Conservation (phyloP, 2,329 filamentous ascomycete genomes). For the Apiospora malaysiana region DNA sequence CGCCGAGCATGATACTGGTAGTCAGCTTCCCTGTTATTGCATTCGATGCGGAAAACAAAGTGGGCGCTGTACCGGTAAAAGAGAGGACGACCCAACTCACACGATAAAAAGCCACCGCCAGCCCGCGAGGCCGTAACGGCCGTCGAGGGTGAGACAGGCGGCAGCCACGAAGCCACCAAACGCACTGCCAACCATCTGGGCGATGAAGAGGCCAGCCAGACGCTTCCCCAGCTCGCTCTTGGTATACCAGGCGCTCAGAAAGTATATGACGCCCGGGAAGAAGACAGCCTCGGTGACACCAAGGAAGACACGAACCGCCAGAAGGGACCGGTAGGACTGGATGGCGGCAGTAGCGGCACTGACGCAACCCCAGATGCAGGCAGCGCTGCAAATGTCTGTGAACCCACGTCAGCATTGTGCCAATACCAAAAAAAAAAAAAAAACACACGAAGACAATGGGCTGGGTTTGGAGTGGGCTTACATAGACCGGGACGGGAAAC, state of each 20-base stretch:
- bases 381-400: conserved; percentile 51
- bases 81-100: not conserved
- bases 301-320: conserved; percentile 54
- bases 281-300: conserved; percentile 62
- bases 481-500: conserved; percentile 51
- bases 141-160: conserved; percentile 37
- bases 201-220: conserved; percentile 41
- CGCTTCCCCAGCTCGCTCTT: conserved; percentile 43
- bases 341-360: conserved; percentile 55
- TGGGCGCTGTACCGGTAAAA: too few relatives aligned
- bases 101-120: conserved; percentile 38
- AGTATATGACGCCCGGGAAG: conserved; percentile 52
- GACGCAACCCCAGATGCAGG: conserved; percentile 56
- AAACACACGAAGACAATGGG: too few relatives aligned
- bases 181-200: conserved; percentile 40
- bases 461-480: not conserved
- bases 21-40: not conserved
- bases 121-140: conserved; percentile 32
- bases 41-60: too few relatives aligned
- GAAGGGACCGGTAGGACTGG: conserved; percentile 51
- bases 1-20: not conserved
- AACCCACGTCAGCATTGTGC: not conserved
- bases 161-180: conserved; percentile 45
- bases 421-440: not conserved
- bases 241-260: conserved; percentile 48